Percentiles rank a stretch among this genome's conserved stretches.
phyloP scores from a whole-genome alignment of 345 rosid genomes.

The Excoecaria agallocha region DNA sequence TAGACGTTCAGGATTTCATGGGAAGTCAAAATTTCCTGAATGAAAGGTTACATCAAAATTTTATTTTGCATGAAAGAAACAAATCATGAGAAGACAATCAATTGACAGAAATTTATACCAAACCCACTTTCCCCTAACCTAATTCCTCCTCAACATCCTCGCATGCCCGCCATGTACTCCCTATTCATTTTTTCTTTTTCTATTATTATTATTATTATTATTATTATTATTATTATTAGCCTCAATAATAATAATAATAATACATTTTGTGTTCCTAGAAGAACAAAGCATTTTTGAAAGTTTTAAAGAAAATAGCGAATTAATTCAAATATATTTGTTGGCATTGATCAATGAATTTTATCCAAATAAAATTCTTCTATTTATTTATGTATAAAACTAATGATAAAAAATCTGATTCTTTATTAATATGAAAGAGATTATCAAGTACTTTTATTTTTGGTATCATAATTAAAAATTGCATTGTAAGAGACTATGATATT shows the following conservation, averaged over 20 bases:
- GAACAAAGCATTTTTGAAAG: too few species aligned
- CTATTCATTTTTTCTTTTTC: background rate
- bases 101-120: conserved; percentile 4
- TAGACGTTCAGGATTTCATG: background rate
- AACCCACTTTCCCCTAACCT: conserved; percentile 8
- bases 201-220: background rate
- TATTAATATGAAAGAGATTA: too few species aligned
- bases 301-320: too few species aligned
- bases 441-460: too few species aligned
- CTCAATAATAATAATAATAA: background rate
- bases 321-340: too few species aligned
- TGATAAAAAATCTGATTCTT: too few species aligned
- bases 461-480: too few species aligned
- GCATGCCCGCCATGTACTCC: conserved; percentile 2
- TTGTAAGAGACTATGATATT: too few species aligned
- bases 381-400: too few species aligned
- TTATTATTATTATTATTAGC: background rate
- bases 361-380: too few species aligned
- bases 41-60: conserved; percentile 14
- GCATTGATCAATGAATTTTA: too few species aligned
- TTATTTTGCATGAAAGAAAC: background rate
- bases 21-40: background rate
- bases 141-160: background rate
- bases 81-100: conserved; percentile 19
- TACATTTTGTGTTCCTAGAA: too few species aligned